Conservation (phyloP, 176 grass and related monocot genomes). For the Musa beccarii region DNA sequence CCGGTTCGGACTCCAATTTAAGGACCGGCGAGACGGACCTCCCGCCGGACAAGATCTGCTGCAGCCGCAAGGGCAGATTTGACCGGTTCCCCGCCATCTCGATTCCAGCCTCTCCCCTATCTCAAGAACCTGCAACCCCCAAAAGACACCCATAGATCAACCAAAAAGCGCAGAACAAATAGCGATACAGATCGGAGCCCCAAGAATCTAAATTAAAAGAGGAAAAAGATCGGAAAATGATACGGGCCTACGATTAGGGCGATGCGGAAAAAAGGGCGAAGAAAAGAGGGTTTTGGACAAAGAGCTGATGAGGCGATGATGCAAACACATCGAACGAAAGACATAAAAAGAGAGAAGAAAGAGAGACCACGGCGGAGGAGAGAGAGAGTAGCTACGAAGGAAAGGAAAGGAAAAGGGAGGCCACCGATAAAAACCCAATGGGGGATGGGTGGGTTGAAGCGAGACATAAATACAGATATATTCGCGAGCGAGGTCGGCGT, state of each 20-base stretch:
- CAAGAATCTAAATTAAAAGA: not conserved
- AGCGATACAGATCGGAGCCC: not conserved
- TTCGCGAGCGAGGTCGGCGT: not conserved
- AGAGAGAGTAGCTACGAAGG: constrained; percentile 2
- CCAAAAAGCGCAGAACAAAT: not conserved
- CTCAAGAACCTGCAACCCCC: constrained; percentile 23
- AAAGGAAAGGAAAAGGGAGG: not conserved
- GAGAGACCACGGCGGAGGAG: constrained; percentile 3
- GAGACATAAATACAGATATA: not conserved
- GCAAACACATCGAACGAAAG: constrained; percentile 36
- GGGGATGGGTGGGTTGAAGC: not conserved
- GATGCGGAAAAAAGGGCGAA: not conserved
- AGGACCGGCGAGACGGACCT: constrained; percentile 58
- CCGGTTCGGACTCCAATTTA: constrained; percentile 80
- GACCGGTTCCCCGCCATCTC: constrained; percentile 75
- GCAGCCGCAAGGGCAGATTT: constrained; percentile 79
- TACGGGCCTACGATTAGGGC: constrained; percentile 22
- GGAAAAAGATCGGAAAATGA: not conserved
- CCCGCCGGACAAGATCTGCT: constrained; percentile 80
- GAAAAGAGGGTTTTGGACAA: constrained; percentile 19
- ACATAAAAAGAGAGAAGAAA: constrained; percentile 5
- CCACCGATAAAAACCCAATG: not conserved
- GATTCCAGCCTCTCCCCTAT: constrained; percentile 30
- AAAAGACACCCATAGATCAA: not conserved
- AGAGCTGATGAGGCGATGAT: constrained; percentile 16